Conservation (phyloP, 345 rosid genomes). For the Reutealis trisperma region DNA sequence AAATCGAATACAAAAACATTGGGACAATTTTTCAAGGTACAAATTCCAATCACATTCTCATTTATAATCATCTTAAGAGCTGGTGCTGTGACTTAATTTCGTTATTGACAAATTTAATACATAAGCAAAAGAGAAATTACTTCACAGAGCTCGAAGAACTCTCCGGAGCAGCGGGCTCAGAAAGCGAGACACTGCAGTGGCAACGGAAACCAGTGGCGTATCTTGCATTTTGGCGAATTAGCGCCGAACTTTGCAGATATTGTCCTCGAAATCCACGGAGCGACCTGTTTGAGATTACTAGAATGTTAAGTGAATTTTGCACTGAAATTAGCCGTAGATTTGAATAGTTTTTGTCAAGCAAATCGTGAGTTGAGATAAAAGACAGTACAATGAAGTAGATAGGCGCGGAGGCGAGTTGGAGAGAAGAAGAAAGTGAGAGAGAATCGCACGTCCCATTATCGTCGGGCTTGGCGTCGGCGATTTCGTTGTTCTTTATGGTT, state of each 20-base stretch:
- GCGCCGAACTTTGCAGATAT: slow-evolving; percentile 16
- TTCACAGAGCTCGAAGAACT: slow-evolving; percentile 41
- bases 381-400: slow-evolving; percentile 42
- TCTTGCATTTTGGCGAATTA: slow-evolving; percentile 12
- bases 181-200: slow-evolving; percentile 44
- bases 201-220: slow-evolving; percentile 37
- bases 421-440: slow-evolving; percentile 47
- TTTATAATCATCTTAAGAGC: neutral
- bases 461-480: neutral
- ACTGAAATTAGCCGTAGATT: neutral
- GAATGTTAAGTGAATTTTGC: neutral
- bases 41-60: neutral
- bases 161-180: slow-evolving; percentile 38
- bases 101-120: too few species aligned
- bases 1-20: too few species aligned
- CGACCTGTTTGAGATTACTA: slow-evolving; percentile 28
- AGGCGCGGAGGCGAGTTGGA: slow-evolving; percentile 47
- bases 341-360: too few species aligned
- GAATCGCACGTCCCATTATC: slow-evolving; percentile 45
- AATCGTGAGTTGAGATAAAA: neutral
- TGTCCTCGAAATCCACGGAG: slow-evolving; percentile 23
- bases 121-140: slow-evolving; percentile 19
- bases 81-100: neutral
- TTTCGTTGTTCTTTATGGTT: too few species aligned
- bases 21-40: neutral